Evolutionary conservation across 306 rosid genomes (phyloP).

Genomic region (Ormosia semicastrata): DNA sequence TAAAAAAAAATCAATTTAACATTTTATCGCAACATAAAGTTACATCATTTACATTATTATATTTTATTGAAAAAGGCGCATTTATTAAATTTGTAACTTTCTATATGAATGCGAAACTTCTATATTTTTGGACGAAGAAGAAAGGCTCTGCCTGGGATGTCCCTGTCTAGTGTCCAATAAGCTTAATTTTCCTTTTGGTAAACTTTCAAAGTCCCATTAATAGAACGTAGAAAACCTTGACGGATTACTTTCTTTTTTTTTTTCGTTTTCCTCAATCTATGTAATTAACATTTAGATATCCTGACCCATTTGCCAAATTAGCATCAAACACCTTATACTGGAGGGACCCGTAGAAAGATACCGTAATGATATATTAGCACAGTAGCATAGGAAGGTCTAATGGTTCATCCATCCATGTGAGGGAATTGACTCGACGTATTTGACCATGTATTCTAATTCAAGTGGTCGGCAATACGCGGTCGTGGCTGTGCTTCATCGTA

Average conservation of each 20-base stretch:
- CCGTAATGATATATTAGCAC: neutral
- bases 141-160: neutral
- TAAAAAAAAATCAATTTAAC: too few relatives aligned
- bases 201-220: neutral
- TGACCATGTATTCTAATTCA: neutral
- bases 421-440: neutral
- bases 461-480: constrained; percentile 31
- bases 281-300: neutral
- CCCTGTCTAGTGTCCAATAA: neutral
- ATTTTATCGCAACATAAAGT: too few relatives aligned
- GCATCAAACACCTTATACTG: too few relatives aligned
- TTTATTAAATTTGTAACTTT: neutral
- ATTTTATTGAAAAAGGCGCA: neutral
- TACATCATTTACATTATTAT: too few relatives aligned
- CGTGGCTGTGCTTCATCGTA: constrained; percentile 2
- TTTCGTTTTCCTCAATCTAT: too few relatives aligned
- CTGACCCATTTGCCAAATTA: neutral
- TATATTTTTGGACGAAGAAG: too few relatives aligned
- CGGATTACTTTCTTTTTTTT: too few relatives aligned
- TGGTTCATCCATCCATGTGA: neutral
- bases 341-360: too few relatives aligned
- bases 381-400: neutral
- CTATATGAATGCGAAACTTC: neutral
- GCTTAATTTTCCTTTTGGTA: neutral
- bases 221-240: neutral